Evolutionary conservation across 148 eudicot genomes (phyloP).

Genomic region (Vaccinium corymbosum): DNA sequence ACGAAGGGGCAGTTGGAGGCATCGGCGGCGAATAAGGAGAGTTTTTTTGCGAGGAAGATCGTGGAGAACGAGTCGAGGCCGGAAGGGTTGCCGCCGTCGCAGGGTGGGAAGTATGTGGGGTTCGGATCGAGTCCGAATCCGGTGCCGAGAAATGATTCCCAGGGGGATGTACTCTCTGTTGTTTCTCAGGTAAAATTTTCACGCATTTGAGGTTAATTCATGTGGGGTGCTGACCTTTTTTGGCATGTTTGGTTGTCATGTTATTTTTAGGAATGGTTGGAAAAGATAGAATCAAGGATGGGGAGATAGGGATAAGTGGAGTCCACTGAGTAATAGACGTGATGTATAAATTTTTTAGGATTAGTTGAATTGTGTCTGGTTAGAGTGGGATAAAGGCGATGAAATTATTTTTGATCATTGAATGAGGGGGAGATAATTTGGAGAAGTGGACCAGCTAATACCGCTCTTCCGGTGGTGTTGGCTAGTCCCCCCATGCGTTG

Average conservation of each 20-base stretch:
- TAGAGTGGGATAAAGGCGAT: neutral
- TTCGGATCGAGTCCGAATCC: constrained; percentile 68
- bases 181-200: constrained; percentile 58
- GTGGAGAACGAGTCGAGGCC: constrained; percentile 79
- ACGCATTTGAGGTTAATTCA: neutral
- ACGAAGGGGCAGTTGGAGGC: constrained; percentile 60
- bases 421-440: neutral
- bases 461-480: neutral
- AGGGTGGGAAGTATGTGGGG: constrained; percentile 95
- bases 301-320: neutral
- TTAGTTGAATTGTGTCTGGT: neutral
- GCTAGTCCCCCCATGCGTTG: neutral
- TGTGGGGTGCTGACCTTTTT: neutral
- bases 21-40: constrained; percentile 79
- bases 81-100: constrained; percentile 82
- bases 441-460: neutral
- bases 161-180: constrained; percentile 72
- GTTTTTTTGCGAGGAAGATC: constrained; percentile 69
- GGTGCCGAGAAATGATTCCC: constrained; percentile 26
- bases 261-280: neutral
- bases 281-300: neutral
- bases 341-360: neutral
- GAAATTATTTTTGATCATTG: neutral
- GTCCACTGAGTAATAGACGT: neutral
- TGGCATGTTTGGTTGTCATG: neutral